Percentiles rank a stretch among this genome's conserved stretches.
phyloP scores from a whole-genome alignment of 2,329 filamentous ascomycete species.

The Ceratocystis colombiana region DNA sequence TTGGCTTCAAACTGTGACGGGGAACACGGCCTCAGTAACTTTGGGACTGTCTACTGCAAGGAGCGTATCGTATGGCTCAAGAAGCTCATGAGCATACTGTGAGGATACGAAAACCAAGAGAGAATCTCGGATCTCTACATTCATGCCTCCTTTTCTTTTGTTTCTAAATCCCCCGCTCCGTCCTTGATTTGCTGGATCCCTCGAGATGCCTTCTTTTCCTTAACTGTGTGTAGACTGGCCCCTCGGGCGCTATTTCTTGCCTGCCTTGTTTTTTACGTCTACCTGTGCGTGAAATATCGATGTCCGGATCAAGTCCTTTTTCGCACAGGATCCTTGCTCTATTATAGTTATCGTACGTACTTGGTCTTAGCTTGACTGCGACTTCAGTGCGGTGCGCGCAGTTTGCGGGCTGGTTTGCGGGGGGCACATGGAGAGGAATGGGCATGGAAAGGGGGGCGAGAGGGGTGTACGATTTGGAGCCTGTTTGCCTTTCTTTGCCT shows the following conservation, averaged over 20 bases:
- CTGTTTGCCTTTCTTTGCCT: background rate
- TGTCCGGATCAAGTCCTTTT: background rate
- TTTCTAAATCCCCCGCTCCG: too few relatives aligned
- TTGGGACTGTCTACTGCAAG: background rate
- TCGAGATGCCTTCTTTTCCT: too few relatives aligned
- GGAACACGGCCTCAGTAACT: background rate
- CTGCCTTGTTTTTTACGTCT: background rate
- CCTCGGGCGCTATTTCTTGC: too few relatives aligned
- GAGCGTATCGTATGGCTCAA: background rate
- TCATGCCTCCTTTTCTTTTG: too few relatives aligned
- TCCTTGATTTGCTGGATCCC: too few relatives aligned
- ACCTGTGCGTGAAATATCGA: background rate
- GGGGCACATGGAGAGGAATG: background rate
- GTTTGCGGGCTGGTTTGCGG: too few relatives aligned
- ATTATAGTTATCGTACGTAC: background rate
- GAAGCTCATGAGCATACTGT: background rate
- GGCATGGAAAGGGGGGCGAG: background rate
- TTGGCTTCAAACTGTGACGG: constrained; percentile 3
- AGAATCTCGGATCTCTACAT: background rate
- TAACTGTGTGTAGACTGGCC: too few relatives aligned
- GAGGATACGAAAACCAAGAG: background rate
- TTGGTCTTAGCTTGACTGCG: too few relatives aligned
- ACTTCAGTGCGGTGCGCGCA: too few relatives aligned
- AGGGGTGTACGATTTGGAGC: background rate
- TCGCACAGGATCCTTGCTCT: background rate